Percentiles rank a stretch among this genome's conserved stretches.
These are phyloP conservation scores for Buddleja alternifolia DNA, from an alignment of 257 asterid genomes.

Conservation along the genomic window DNA sequence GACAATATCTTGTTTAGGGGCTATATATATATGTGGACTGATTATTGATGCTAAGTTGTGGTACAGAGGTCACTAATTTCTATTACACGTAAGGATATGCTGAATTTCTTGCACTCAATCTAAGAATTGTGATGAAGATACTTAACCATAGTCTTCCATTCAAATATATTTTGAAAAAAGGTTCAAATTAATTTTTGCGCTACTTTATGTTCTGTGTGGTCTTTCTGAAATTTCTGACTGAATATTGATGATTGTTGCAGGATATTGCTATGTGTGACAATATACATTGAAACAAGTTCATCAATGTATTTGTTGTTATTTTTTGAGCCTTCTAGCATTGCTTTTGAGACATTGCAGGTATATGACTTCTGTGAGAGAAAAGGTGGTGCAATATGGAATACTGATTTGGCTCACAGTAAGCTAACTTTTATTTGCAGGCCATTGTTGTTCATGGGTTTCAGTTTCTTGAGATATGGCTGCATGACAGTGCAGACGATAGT, in stretches of 20 bases:
- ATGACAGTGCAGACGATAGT: conserved; percentile 68
- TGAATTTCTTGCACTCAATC: conserved; percentile 19
- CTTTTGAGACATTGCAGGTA: conserved; percentile 97
- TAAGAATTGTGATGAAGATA: neutral
- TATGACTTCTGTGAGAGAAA: conserved; percentile 1
- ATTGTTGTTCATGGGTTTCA: conserved; percentile 95
- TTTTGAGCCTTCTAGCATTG: conserved; percentile 94
- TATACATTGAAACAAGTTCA: conserved; percentile 55
- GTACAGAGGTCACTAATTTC: neutral
- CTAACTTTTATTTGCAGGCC: conserved; percentile 58
- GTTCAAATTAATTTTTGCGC: neutral
- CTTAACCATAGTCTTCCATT: neutral
- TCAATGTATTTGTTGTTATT: conserved; percentile 66
- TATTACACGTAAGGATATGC: neutral
- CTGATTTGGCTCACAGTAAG: conserved; percentile 31
- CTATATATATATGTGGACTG: conserved; percentile 4
- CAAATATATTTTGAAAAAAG: neutral
- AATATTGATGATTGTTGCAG: conserved; percentile 42
- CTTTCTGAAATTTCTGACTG: conserved; percentile 27
- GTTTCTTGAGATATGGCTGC: conserved; percentile 87
- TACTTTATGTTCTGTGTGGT: neutral
- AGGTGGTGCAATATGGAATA: neutral
- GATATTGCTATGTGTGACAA: conserved; percentile 61
- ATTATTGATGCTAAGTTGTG: neutral
- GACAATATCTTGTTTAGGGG: conserved; percentile 8